A percentile compares a stretch with the other conserved stretches of the same genome.
Conservation (phyloP, 805 yeast species). For the Ogataea neopini region DNA sequence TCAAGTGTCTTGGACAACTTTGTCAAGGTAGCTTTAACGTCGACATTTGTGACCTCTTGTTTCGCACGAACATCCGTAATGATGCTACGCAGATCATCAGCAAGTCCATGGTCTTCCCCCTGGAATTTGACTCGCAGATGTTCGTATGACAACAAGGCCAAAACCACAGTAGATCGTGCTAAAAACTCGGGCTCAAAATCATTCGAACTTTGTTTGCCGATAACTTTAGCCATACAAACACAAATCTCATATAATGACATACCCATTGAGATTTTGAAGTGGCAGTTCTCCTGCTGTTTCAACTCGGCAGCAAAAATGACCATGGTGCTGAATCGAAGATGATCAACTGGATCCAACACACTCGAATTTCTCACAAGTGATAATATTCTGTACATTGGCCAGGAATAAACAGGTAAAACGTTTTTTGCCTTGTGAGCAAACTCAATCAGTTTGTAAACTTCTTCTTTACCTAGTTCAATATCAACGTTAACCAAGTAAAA, state of each 20-base stretch:
- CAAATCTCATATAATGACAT: conserved; percentile 23
- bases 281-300: conserved; percentile 6
- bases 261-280: conserved; percentile 14
- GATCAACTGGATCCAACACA: conserved; percentile 11
- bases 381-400: conserved; percentile 25
- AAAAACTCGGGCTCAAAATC: not conserved
- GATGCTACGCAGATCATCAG: conserved; percentile 9
- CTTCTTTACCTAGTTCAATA: not conserved
- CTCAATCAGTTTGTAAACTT: conserved; percentile 2
- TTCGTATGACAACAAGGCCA: conserved; percentile 1
- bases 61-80: not conserved
- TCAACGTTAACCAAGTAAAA: conserved; percentile 6
- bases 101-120: not conserved
- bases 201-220: not conserved
- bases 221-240: conserved; percentile 11
- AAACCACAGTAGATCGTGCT: not conserved
- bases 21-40: not conserved
- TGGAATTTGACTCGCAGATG: not conserved
- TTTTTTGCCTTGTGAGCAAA: not conserved
- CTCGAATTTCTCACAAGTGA: conserved; percentile 13
- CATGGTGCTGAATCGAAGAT: conserved; percentile 16
- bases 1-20: not conserved
- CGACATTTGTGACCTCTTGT: not conserved
- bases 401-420: conserved; percentile 20
- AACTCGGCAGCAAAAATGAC: conserved; percentile 15